Base-by-base conservation (phyloP, 2,329 filamentous ascomycete species). In the Verticillium albo-atrum region DNA sequence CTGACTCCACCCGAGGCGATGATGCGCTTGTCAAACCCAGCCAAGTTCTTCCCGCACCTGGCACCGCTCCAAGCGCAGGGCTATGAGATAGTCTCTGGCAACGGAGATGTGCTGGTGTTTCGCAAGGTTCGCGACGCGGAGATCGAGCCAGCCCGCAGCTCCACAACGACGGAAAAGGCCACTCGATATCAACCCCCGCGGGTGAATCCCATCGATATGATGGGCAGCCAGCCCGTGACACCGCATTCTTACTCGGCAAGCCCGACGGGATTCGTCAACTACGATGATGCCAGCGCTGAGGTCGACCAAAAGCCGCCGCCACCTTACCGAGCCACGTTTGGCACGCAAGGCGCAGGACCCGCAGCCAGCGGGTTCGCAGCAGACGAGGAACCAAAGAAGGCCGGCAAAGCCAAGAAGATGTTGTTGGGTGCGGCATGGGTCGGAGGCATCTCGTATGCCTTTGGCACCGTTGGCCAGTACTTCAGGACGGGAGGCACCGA, bases 1-100 rank as follows among this genome's bases (percentile, higher is more conserved):
- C 71, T 86, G 25, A 80, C 84, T 0, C 85, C 88, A 1, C 78
- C 84, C 9, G 83, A 89, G 54, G 83, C 84, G 2, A 74, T 91
- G 2, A 76, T 83, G 2, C 80, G 80, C 7, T 76, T 91, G 20
- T 82, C 84, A 0, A 82, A 88, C 62, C 86, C 88, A 0, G 78
- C 82, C 55, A 84, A 85, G 63, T 91, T 90, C 71, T 78, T 90
- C 14, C 80, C 86, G 4, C 79, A 89, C 64, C 86, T 91, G 60
- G 75, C 77, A 3, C 71, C 78, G 1, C 77, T 90, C 2, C 79
- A 86, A 61, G 74, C 77, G 0, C 77, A 88, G 58, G 88, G 88
- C 0, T 91, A 86, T 62, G 87, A 89, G 65, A 85, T 90, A 42
- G 80, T 87, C 1, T 85, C 87, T 2, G 87, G 86, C 1, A 78